A percentile compares a stretch with the other conserved stretches of the same genome.
Evolutionary conservation across 805 yeast genomes (phyloP).

Genomic region (Metschnikowia gruessii): DNA sequence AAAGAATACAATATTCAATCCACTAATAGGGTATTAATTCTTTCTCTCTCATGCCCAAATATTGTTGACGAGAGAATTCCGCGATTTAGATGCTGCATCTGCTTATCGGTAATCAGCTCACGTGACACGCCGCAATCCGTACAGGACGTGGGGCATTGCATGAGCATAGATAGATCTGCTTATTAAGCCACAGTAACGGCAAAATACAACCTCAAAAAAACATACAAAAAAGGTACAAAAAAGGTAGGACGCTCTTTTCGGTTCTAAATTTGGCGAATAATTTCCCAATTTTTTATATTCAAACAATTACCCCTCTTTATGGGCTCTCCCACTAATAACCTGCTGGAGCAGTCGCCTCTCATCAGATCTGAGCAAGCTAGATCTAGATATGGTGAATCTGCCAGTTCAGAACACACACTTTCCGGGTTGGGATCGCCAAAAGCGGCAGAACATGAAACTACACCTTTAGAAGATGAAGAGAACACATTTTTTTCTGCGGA

Average conservation of each 20-base stretch:
- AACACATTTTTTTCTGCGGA: neutral
- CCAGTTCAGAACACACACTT: neutral
- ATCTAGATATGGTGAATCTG: neutral
- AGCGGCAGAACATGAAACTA: neutral
- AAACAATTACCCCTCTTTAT: neutral
- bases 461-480: conserved; percentile 3
- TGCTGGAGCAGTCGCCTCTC: conserved; percentile 12
- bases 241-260: neutral
- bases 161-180: neutral
- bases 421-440: neutral
- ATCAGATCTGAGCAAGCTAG: neutral
- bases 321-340: conserved; percentile 3
- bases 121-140: conserved; percentile 7
- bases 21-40: no score
- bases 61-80: no score
- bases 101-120: neutral
- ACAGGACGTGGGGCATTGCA: conserved; percentile 1
- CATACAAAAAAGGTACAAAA: no score
- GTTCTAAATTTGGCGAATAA: no score
- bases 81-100: no score
- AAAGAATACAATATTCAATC: no score
- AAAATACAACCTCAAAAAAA: no score
- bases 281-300: no score
- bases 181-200: neutral
- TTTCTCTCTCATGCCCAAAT: no score